These are phyloP conservation scores for Geotrichum phurueaensis DNA, from an alignment of 1,139 yeast species.

Conservation along the genomic window DNA sequence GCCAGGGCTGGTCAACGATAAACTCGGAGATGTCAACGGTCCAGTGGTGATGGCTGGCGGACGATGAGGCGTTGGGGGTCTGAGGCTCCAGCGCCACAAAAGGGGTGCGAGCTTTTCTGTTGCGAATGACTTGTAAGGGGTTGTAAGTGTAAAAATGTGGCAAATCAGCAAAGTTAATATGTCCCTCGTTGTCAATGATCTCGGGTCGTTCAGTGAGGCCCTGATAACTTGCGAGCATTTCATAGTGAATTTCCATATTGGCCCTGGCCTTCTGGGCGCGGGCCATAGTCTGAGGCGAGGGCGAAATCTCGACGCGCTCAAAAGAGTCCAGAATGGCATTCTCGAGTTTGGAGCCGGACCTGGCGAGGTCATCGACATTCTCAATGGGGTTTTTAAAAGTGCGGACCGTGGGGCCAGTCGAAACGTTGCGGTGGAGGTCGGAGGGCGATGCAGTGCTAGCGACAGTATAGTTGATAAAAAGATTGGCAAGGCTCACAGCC, in stretches of 20 bases:
- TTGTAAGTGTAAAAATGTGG: conserved; percentile 42
- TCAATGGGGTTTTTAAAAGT: background rate
- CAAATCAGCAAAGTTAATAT: background rate
- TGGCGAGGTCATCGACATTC: background rate
- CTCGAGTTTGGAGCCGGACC: background rate
- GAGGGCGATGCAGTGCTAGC: background rate
- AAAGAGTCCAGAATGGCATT: background rate
- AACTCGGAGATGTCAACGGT: conserved; percentile 26
- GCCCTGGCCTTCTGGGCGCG: conserved; percentile 15
- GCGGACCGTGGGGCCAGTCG: background rate
- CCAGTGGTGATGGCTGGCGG: conserved; percentile 22
- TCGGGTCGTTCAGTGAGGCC: background rate
- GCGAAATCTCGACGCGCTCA: background rate
- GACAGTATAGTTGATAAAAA: conserved; percentile 5
- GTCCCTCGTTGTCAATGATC: background rate
- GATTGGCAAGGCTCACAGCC: conserved; percentile 1
- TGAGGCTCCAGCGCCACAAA: background rate
- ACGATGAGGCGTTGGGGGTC: background rate
- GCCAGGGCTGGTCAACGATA: conserved; percentile 31
- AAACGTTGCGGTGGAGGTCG: background rate
- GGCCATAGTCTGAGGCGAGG: conserved; percentile 5
- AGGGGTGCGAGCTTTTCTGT: conserved; percentile 39
- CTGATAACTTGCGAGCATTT: conserved; percentile 18
- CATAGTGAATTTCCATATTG: conserved; percentile 11
- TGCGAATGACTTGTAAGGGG: conserved; percentile 73